phyloP scores from a whole-genome alignment of 2,329 filamentous ascomycete genomes.

The Aspergillus fumigatiaffinis region DNA sequence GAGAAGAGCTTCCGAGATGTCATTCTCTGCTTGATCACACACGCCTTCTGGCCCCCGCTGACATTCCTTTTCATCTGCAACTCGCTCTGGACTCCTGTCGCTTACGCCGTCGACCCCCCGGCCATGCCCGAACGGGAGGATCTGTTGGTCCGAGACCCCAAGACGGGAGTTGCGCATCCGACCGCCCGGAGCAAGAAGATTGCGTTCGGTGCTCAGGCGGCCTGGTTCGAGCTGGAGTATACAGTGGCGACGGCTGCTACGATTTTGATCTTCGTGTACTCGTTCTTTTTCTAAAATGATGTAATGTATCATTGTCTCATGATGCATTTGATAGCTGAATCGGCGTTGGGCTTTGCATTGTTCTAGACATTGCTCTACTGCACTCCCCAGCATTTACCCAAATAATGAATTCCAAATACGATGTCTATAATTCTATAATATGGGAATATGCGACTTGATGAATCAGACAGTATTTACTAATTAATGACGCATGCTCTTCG shows the following conservation, averaged over 20 bases:
- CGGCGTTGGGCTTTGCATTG: not conserved
- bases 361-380: not conserved
- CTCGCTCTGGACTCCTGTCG: conserved; percentile 56
- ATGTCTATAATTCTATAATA: not conserved
- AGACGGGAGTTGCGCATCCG: conserved; percentile 47
- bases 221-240: conserved; percentile 56
- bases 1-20: conserved; percentile 38
- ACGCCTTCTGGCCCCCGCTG: conserved; percentile 60
- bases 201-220: conserved; percentile 51
- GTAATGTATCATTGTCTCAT: not conserved
- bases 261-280: conserved; percentile 46
- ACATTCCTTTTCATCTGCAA: conserved; percentile 55
- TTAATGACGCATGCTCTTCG: not conserved
- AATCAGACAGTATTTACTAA: not conserved
- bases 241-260: conserved; percentile 51
- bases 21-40: conserved; percentile 54
- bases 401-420: not conserved
- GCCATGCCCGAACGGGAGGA: conserved; percentile 56
- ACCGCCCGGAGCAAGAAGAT: conserved; percentile 50
- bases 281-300: conserved; percentile 27
- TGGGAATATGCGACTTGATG: not conserved
- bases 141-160: conserved; percentile 52
- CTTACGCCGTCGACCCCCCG: conserved; percentile 60
- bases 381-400: not conserved
- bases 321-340: not conserved